phyloP scores from a whole-genome alignment of 495 filamentous ascomycete genomes.

The Aspergillus leporis region DNA sequence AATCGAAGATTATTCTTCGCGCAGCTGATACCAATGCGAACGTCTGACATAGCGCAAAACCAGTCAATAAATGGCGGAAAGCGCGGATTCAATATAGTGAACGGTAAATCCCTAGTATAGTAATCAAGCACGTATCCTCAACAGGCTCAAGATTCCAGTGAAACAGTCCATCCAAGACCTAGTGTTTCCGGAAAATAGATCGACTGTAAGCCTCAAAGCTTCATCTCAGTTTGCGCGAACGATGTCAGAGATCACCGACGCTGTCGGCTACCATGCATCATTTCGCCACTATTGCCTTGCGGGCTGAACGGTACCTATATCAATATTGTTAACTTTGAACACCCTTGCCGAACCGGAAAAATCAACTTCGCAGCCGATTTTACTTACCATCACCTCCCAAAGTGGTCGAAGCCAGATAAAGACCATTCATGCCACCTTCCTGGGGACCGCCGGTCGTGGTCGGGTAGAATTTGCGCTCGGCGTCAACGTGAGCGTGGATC shows the following conservation, averaged over 20 bases:
- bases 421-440: conserved; percentile 47
- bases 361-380: neutral
- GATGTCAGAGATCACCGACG: conserved; percentile 5
- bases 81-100: neutral
- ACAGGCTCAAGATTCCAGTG: neutral
- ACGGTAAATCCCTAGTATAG: neutral
- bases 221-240: conserved; percentile 4
- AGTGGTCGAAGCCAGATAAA: conserved; percentile 50
- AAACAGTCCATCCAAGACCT: neutral
- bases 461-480: conserved; percentile 49
- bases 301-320: conserved; percentile 44
- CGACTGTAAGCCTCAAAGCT: neutral
- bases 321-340: neutral
- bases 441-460: conserved; percentile 43
- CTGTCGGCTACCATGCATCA: conserved; percentile 10
- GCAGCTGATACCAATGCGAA: neutral
- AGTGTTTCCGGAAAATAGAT: neutral
- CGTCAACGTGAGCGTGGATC: conserved; percentile 47
- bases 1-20: too few relatives aligned
- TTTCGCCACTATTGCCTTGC: conserved; percentile 42
- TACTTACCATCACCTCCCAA: conserved; percentile 48
- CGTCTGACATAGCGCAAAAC: too few relatives aligned
- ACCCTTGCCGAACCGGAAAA: neutral
- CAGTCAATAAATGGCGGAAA: neutral
- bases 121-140: neutral